Evolutionary conservation across 1,284 basidiomycete species (phyloP).

Genomic region (Heliocybe sulcata): DNA sequence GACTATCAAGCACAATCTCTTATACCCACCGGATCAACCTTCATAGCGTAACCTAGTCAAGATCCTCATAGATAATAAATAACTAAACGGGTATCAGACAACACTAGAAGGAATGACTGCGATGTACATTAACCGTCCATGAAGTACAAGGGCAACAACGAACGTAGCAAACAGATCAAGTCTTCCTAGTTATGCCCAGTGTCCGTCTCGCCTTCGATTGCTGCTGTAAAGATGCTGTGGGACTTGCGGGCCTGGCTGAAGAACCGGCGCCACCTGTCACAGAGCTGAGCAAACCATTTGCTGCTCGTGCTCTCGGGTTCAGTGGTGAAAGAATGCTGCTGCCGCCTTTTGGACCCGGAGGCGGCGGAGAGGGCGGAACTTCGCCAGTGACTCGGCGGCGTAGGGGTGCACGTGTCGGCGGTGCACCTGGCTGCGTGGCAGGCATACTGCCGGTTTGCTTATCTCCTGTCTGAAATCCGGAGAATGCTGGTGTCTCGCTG

Average conservation of each 20-base stretch:
- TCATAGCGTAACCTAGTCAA: too few species aligned
- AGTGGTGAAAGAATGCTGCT: slow-evolving; percentile 58
- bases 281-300: slow-evolving; percentile 35
- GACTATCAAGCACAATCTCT: slow-evolving; percentile 52
- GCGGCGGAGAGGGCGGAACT: slow-evolving; percentile 15
- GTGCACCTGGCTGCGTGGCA: slow-evolving; percentile 9
- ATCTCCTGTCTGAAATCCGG: slow-evolving; percentile 27
- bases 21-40: slow-evolving; percentile 20
- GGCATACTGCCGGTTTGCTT: neutral
- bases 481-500: slow-evolving; percentile 35
- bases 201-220: slow-evolving; percentile 41
- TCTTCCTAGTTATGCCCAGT: slow-evolving; percentile 37
- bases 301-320: slow-evolving; percentile 55
- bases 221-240: slow-evolving; percentile 30
- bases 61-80: neutral
- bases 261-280: slow-evolving; percentile 16
- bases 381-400: slow-evolving; percentile 52
- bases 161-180: slow-evolving; percentile 7
- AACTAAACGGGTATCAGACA: neutral
- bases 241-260: slow-evolving; percentile 15
- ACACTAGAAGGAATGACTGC: too few species aligned
- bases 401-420: slow-evolving; percentile 31
- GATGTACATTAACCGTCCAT: too few species aligned
- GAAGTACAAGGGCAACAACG: neutral
- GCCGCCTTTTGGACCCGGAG: slow-evolving; percentile 23